These are phyloP conservation scores for Nakazawaea laoshanensis DNA, from an alignment of 805 yeast genomes.

Conservation along the genomic window DNA sequence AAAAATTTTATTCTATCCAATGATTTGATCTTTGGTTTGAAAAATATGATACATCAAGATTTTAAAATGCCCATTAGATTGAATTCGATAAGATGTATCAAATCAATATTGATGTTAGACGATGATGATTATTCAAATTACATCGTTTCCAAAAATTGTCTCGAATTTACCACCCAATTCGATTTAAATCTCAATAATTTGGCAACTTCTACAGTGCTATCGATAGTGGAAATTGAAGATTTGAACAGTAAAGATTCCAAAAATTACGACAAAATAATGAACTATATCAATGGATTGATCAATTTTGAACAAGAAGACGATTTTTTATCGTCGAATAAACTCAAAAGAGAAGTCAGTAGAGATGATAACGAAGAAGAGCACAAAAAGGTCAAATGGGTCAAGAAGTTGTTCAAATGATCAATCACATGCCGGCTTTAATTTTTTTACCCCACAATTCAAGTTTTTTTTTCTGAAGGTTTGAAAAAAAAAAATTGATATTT, in stretches of 20 bases:
- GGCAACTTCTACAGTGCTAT: conserved; percentile 61
- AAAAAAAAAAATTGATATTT: too few species aligned
- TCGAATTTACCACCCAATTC: conserved; percentile 33
- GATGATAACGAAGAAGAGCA: not conserved
- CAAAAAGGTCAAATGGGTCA: conserved; percentile 9
- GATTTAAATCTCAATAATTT: conserved; percentile 43
- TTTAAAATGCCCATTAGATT: conserved; percentile 48
- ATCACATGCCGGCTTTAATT: too few species aligned
- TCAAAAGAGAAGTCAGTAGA: conserved; percentile 9
- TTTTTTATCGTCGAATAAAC: conserved; percentile 1
- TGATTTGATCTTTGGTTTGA: conserved; percentile 47
- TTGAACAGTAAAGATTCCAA: conserved; percentile 17
- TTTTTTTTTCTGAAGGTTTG: conserved; percentile 1
- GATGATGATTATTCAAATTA: conserved; percentile 53
- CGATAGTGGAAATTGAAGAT: conserved; percentile 39
- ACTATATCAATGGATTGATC: conserved; percentile 19
- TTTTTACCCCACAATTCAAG: too few species aligned
- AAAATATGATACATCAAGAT: conserved; percentile 32
- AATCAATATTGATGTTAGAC: conserved; percentile 50
- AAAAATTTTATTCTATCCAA: conserved; percentile 57
- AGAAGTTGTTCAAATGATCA: conserved; percentile 8
- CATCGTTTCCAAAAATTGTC: conserved; percentile 47
- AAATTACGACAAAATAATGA: conserved; percentile 22
- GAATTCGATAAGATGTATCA: conserved; percentile 63
- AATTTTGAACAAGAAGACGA: conserved; percentile 26